Conservation (phyloP, 1,284 basidiomycete genomes). For the Ganoderma boninense region DNA sequence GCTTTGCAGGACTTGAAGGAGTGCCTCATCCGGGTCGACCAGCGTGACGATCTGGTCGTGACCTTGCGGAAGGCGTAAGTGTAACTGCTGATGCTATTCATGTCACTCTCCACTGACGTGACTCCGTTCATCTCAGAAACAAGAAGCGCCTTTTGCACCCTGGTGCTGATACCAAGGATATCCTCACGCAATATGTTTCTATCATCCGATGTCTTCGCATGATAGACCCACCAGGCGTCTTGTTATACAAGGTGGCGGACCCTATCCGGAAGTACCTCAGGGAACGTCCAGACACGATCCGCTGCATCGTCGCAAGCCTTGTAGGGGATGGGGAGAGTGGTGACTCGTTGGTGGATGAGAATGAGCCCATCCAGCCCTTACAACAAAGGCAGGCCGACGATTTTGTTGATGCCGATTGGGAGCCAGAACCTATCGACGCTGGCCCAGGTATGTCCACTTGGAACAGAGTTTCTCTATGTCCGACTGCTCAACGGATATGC, state of each 20-base stretch:
- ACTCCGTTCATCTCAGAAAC: slow-evolving; percentile 61
- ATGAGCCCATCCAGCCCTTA: slow-evolving; percentile 77
- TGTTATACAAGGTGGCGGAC: slow-evolving; percentile 91
- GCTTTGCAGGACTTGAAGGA: slow-evolving; percentile 92
- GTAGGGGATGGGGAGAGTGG: slow-evolving; percentile 88
- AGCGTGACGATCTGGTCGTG: slow-evolving; percentile 74
- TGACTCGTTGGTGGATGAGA: slow-evolving; percentile 82
- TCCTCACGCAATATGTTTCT: slow-evolving; percentile 93
- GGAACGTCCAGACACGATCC: slow-evolving; percentile 89
- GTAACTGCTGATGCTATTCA: not conserved
- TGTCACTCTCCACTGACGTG: not conserved
- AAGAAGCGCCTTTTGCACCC: slow-evolving; percentile 92
- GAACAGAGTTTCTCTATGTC: not conserved
- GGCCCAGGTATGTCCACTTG: slow-evolving; percentile 69
- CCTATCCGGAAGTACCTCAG: slow-evolving; percentile 89
- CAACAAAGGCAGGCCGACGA: slow-evolving; percentile 83
- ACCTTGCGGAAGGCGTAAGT: slow-evolving; percentile 75
- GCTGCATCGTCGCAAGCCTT: slow-evolving; percentile 90
- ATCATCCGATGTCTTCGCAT: slow-evolving; percentile 93
- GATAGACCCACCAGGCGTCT: slow-evolving; percentile 91
- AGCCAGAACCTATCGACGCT: slow-evolving; percentile 93
- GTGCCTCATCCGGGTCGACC: slow-evolving; percentile 82
- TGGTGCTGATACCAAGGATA: slow-evolving; percentile 93
- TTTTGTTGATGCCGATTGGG: slow-evolving; percentile 90
- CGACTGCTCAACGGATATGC: slow-evolving; percentile 5